A percentile compares a stretch with the other conserved stretches of the same genome.
Evolutionary conservation across 805 yeast species (phyloP).

Genomic region (Kazachstania taianensis): DNA sequence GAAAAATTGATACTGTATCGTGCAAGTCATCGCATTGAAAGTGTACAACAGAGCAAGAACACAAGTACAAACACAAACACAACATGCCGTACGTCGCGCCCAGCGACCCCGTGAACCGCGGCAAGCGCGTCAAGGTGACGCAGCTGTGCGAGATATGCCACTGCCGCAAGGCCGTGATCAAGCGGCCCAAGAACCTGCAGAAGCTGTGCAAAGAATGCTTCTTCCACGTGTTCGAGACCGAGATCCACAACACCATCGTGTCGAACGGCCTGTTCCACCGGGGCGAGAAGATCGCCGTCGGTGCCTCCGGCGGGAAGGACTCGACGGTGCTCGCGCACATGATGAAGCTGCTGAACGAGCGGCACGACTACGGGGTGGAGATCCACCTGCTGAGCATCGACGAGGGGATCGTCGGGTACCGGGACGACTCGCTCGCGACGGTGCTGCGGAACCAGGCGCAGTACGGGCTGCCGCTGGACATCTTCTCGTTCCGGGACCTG

Average conservation of each 20-base stretch:
- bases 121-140: constrained; percentile 26
- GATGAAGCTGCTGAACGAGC: constrained; percentile 75
- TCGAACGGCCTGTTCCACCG: constrained; percentile 55
- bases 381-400: constrained; percentile 80
- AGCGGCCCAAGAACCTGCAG: constrained; percentile 85
- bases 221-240: constrained; percentile 84
- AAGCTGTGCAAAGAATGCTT: constrained; percentile 88
- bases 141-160: constrained; percentile 77
- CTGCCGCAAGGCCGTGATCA: constrained; percentile 72
- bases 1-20: too few species aligned
- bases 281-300: constrained; percentile 91
- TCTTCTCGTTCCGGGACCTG: constrained; percentile 76
- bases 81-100: constrained; percentile 20
- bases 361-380: constrained; percentile 80
- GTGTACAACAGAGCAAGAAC: neutral
- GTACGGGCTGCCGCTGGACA: constrained; percentile 67
- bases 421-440: constrained; percentile 95
- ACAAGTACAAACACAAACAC: neutral
- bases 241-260: constrained; percentile 81
- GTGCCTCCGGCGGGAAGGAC: constrained; percentile 98
- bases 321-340: constrained; percentile 90
- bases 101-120: constrained; percentile 26
- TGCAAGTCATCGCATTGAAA: too few species aligned
- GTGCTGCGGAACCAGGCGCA: constrained; percentile 88
- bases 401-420: constrained; percentile 93